Percentiles rank a stretch among this genome's conserved stretches.
Conservation (phyloP, 2,329 filamentous ascomycete genomes). For the Penicillium sp. region DNA sequence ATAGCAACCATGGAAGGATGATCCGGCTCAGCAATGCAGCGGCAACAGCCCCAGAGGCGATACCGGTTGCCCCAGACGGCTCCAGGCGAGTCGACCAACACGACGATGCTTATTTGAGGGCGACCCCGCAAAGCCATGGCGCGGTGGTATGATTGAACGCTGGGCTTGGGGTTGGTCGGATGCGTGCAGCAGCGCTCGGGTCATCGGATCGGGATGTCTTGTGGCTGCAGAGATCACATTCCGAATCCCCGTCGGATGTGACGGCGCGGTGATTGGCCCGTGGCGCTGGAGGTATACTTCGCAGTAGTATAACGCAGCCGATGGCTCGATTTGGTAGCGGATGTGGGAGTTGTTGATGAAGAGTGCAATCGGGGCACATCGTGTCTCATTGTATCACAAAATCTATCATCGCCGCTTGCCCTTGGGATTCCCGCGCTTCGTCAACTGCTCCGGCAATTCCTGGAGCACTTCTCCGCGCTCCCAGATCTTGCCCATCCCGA, state of each 20-base stretch:
- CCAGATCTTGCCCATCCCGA: constrained; percentile 69
- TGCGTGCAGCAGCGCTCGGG: background rate
- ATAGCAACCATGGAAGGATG: too few species aligned
- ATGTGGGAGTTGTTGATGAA: background rate
- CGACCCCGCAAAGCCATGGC: constrained; percentile 20
- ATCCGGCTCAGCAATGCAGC: background rate
- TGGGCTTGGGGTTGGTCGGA: background rate
- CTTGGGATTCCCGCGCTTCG: constrained; percentile 36
- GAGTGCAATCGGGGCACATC: background rate
- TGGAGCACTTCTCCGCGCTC: constrained; percentile 52
- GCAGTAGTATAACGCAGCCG: background rate
- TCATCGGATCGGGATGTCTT: constrained; percentile 14
- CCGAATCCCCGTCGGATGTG: constrained; percentile 26
- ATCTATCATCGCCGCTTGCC: constrained; percentile 15
- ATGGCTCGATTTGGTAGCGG: background rate
- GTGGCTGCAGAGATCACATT: constrained; percentile 3
- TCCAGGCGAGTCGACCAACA: constrained; percentile 22
- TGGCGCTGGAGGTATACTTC: too few species aligned
- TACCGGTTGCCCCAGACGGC: constrained; percentile 4
- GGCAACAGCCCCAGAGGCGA: too few species aligned
- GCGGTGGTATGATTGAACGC: constrained; percentile 16
- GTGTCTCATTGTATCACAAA: background rate
- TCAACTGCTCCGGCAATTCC: constrained; percentile 48
- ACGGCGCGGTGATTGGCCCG: background rate
- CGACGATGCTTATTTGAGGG: constrained; percentile 20